A percentile compares a stretch with the other conserved stretches of the same genome.
These are phyloP conservation scores for Sclerotinia spermophila DNA, from an alignment of 2,329 filamentous ascomycete genomes.

Conservation along the genomic window DNA sequence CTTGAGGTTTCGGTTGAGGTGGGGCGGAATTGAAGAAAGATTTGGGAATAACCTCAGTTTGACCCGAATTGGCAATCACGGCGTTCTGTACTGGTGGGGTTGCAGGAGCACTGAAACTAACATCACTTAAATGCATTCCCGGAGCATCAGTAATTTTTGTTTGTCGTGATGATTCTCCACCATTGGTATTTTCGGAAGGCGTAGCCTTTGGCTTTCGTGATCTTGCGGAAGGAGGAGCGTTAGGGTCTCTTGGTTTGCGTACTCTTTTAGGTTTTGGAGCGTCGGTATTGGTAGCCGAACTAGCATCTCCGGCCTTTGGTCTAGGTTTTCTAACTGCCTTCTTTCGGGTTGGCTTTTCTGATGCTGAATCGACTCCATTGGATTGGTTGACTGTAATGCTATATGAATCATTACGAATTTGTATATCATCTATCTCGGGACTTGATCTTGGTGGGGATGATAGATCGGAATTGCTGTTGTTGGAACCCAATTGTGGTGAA, in stretches of 20 bases:
- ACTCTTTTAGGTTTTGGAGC: constrained; percentile 47
- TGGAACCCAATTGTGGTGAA: constrained; percentile 21
- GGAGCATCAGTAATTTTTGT: constrained; percentile 13
- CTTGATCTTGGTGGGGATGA: constrained; percentile 51
- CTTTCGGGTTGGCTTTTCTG: constrained; percentile 43
- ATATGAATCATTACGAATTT: constrained; percentile 22
- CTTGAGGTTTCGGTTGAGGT: constrained; percentile 18
- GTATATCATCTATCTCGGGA: constrained; percentile 43
- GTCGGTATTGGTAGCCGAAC: constrained; percentile 42
- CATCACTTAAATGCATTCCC: constrained; percentile 8
- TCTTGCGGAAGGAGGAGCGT: constrained; percentile 50
- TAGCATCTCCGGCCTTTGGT: constrained; percentile 41
- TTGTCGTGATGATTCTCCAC: constrained; percentile 13
- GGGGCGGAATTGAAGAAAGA: constrained; percentile 32
- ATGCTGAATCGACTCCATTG: constrained; percentile 20
- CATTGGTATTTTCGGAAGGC: constrained; percentile 32
- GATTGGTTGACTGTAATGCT: constrained; percentile 29
- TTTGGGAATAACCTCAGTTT: constrained; percentile 40
- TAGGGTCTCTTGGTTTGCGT: constrained; percentile 57
- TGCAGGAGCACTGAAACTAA: constrained; percentile 23
- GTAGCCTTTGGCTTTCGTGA: constrained; percentile 52
- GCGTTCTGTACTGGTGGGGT: constrained; percentile 16
- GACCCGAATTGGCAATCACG: constrained; percentile 36
- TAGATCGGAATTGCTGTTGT: constrained; percentile 41
- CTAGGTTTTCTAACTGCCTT: constrained; percentile 65